phyloP scores from a whole-genome alignment of 371 early-diverging fungal species.

The Mucor irregularis region DNA sequence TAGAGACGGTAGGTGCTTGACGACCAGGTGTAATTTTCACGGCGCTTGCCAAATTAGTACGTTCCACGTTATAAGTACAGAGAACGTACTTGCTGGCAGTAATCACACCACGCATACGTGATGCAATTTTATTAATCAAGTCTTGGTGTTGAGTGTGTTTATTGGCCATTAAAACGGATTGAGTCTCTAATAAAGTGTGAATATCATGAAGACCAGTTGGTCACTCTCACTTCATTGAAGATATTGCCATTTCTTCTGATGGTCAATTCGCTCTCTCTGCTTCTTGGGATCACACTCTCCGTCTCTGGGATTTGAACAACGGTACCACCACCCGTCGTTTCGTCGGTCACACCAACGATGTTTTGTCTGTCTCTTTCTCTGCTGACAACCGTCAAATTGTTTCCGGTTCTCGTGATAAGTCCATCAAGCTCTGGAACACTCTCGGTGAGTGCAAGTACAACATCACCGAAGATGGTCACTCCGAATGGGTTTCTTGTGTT shows the following conservation, averaged over 20 bases:
- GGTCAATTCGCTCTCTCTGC: conserved; percentile 97
- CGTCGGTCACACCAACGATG: conserved; percentile 97
- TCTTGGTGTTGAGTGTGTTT: conserved; percentile 57
- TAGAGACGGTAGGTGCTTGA: conserved; percentile 89
- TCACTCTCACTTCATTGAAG: conserved; percentile 98
- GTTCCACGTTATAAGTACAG: conserved; percentile 86
- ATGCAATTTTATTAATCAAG: conserved; percentile 73
- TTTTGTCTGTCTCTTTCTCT: conserved; percentile 97
- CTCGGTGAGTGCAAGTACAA: conserved; percentile 98
- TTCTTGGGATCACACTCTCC: conserved; percentile 98
- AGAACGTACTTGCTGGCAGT: conserved; percentile 87
- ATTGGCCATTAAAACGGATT: conserved; percentile 88
- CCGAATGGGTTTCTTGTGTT: conserved; percentile 98
- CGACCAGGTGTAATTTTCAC: conserved; percentile 88
- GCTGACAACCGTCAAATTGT: conserved; percentile 99
- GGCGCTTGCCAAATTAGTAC: conserved; percentile 64
- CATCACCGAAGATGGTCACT: conserved; percentile 92
- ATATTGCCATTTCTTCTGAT: conserved; percentile 96
- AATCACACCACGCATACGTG: conserved; percentile 91
- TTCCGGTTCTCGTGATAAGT: conserved; percentile 96
- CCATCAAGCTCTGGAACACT: conserved; percentile 99
- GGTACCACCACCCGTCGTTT: conserved; percentile 94
- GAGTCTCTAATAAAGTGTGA: conserved; percentile 77
- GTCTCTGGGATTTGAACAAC: conserved; percentile 96
- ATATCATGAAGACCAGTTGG: conserved; percentile 90